phyloP scores from a whole-genome alignment of 495 filamentous ascomycete species.

The Neurospora hispaniola region DNA sequence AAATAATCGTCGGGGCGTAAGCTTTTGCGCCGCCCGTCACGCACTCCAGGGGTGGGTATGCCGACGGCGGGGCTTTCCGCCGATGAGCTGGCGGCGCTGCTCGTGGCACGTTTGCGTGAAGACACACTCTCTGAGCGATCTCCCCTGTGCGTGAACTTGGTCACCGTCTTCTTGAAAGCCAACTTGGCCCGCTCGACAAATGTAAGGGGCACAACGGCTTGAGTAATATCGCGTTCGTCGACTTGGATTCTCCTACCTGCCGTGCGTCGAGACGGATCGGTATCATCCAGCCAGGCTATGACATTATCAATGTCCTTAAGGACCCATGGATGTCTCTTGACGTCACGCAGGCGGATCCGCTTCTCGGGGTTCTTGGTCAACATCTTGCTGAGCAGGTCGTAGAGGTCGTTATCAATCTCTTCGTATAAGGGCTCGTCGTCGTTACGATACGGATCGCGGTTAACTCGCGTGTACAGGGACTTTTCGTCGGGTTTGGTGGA shows the following conservation, averaged over 20 bases:
- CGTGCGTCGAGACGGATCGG: constrained; percentile 70
- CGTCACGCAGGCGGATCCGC: constrained; percentile 80
- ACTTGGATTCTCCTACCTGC: constrained; percentile 89
- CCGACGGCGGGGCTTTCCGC: constrained; percentile 31
- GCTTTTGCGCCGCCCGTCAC: constrained; percentile 53
- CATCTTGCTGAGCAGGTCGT: constrained; percentile 70
- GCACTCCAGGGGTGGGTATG: constrained; percentile 26
- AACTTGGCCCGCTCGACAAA: constrained; percentile 68
- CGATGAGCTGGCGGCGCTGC: constrained; percentile 47
- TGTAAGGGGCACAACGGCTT: constrained; percentile 79
- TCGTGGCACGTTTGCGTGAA: constrained; percentile 43
- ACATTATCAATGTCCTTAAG: constrained; percentile 67
- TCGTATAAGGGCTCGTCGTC: constrained; percentile 74
- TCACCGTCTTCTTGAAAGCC: constrained; percentile 55
- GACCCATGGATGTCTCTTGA: constrained; percentile 95
- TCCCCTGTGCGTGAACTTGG: constrained; percentile 49
- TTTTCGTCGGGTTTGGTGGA: constrained; percentile 36
- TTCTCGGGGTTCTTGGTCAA: constrained; percentile 81
- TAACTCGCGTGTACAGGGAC: constrained; percentile 44
- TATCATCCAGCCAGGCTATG: constrained; percentile 79
- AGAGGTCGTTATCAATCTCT: constrained; percentile 68
- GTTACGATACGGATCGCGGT: constrained; percentile 37
- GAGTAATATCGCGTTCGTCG: constrained; percentile 77
- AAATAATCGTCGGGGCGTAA: constrained; percentile 63
- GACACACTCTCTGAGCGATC: constrained; percentile 43